Base-by-base conservation (phyloP, 441 rosid genomes). In the Flueggea neowawraea region DNA sequence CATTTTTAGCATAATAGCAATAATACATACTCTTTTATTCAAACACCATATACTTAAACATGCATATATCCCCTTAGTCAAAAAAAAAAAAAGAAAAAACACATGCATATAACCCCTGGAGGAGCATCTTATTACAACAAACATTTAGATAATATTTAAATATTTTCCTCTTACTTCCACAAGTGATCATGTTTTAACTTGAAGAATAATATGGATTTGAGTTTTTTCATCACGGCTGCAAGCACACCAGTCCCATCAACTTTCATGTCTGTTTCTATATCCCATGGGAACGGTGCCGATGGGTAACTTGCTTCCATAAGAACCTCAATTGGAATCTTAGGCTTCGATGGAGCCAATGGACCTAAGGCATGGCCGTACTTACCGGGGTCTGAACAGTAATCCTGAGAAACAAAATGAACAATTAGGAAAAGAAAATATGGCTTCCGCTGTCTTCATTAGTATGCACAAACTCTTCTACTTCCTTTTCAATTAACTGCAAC, bases 231-330 rank as follows among this genome's bases (percentile, higher is more conserved):
- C 60, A 90, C 66, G 58, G 55, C 67, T 62, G 76, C 75, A 57
- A 77, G 13, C 50, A 70, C 31, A 71, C 89, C 79, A 69, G 63
- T 69, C 44, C 73, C 78, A 52, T 65, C 82, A 65, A 86, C 78
- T 31, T 66, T 62, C 90, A 77, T 79, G 55, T 87, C 90, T 58
- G 97, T 80, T 70, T 88, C 80, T 50, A 74, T 69, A 22, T 79
- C 59, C 96, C 96, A 93, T 54, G 76, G 68, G 77, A 84, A 81
- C 52, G 87, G 74, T 69, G 64, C 74, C 61, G 65, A 50, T 55
- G 83, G 83, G 70, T 78, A 53, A 12, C 89, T 73, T 33, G 93
- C 93, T 49, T 86, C 89, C 17, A 73, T 59, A 49, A 89, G 83
- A 55, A 69, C 82, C 54, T 82, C 86, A 12, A 66, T 58, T 52